Percentiles rank a stretch among this genome's conserved stretches.
phyloP scores from a whole-genome alignment of 2,329 filamentous ascomycete genomes.

The Trichoderma endophyticum region DNA sequence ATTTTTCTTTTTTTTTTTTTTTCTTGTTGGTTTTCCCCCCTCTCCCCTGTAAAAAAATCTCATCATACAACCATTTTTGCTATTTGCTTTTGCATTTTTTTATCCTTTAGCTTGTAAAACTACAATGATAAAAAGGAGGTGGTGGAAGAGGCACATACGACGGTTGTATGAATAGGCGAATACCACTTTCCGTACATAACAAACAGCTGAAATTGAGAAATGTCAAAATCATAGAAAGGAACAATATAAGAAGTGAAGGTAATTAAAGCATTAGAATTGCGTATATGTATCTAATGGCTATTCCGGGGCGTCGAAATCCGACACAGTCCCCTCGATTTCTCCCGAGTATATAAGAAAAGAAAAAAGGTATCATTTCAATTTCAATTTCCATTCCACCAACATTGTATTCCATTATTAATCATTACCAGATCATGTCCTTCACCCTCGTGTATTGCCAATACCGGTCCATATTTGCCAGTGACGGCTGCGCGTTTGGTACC shows the following conservation, averaged over 20 bases:
- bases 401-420: background rate
- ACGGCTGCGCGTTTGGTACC: background rate
- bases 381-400: background rate
- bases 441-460: background rate
- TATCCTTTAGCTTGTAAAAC: background rate
- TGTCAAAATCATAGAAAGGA: background rate
- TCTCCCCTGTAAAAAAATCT: background rate
- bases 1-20: background rate
- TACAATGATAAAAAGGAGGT: background rate
- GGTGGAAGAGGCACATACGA: background rate
- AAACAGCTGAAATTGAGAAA: background rate
- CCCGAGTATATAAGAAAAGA: background rate
- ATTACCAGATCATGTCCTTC: background rate
- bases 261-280: background rate
- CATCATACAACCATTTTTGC: background rate
- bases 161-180: constrained; percentile 10
- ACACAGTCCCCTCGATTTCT: background rate
- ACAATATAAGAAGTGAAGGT: background rate
- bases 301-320: background rate
- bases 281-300: background rate
- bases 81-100: background rate
- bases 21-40: background rate
- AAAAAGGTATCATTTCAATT: constrained; percentile 9
- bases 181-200: constrained; percentile 2
- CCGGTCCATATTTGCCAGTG: background rate